Conservation (phyloP, 208 protist genomes). For the Leptomonas pyrrhocoris region DNA sequence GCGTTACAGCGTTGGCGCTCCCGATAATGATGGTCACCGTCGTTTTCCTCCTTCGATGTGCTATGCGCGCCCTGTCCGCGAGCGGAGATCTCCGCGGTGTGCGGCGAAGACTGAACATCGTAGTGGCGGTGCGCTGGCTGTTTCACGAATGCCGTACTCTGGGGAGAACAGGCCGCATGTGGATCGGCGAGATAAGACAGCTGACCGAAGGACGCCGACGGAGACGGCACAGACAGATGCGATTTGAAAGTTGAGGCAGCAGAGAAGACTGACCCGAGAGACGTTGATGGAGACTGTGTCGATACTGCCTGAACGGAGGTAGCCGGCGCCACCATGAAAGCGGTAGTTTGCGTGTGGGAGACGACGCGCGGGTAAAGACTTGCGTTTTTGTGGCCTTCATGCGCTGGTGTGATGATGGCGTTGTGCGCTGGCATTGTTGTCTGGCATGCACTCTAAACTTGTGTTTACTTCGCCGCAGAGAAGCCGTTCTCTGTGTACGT, state of each 20-base stretch:
- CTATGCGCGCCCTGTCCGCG: background rate
- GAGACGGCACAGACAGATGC: background rate
- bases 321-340: constrained; percentile 14
- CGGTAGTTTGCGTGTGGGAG: constrained; percentile 26
- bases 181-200: constrained; percentile 9
- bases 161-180: background rate
- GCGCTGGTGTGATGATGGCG: background rate
- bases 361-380: constrained; percentile 10
- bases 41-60: no score
- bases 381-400: background rate
- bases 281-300: background rate
- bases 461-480: background rate
- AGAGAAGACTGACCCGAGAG: background rate
- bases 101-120: background rate
- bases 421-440: background rate
- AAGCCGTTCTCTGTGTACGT: no score
- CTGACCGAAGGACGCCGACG: background rate
- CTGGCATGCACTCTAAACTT: background rate
- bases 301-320: background rate
- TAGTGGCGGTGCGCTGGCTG: background rate
- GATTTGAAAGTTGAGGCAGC: background rate
- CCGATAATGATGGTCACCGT: no score
- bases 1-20: no score
- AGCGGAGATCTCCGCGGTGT: background rate
- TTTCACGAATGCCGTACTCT: background rate